Base-by-base conservation (phyloP, 2,329 filamentous ascomycete species). In the Paraphoma sp. region DNA sequence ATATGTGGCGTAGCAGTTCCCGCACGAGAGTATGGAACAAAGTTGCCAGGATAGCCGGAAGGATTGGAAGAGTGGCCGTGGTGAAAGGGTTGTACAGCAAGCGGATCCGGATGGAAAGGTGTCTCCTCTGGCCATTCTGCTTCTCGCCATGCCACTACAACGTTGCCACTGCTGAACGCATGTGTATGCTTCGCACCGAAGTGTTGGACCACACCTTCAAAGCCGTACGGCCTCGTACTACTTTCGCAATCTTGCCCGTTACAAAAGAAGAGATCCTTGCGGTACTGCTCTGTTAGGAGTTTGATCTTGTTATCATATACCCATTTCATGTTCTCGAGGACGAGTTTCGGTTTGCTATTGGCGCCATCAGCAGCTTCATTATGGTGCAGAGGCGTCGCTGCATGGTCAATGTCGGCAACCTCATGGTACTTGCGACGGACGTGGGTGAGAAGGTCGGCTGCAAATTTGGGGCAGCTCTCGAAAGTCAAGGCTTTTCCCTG, bases 281-380 rank as follows among this genome's bases (percentile, higher is more conserved):
- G 82, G 64, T 84, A 83, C 45, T 80, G 77, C 59, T 92, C 88
- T 2, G 89, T 91, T 51, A 86, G 77, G 23, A 86, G 86, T 68
- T 87, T 91, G 70, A 95, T 83, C 72, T 92, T 93, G 63, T 85
- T 86, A 68, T 93, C 90, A 72, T 90, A 93, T 30, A 93, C 80
- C 87, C 89, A 94, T 75, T 90, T 93, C 90, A 95, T 93, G 69
- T 93, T 92, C 70, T 94, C 91, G 63, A 95, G 78, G 1, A 88
- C 90, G 50, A 94, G 80, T 69, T 83, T 88, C 71, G 86, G 82
- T 28, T 83, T 86, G 64, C 82, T 84, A 6, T 85, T 81, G 45
- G 55, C 45, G 30, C 49, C 41, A 28, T 62, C 50, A 59, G 63
- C 55, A 31, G 53, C 40, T 9, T 18, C 43, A 30, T 57, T 54